A percentile compares a stretch with the other conserved stretches of the same genome.
phyloP scores from a whole-genome alignment of 192 early-diverging fungal species.

The Backusella mclennaniae region DNA sequence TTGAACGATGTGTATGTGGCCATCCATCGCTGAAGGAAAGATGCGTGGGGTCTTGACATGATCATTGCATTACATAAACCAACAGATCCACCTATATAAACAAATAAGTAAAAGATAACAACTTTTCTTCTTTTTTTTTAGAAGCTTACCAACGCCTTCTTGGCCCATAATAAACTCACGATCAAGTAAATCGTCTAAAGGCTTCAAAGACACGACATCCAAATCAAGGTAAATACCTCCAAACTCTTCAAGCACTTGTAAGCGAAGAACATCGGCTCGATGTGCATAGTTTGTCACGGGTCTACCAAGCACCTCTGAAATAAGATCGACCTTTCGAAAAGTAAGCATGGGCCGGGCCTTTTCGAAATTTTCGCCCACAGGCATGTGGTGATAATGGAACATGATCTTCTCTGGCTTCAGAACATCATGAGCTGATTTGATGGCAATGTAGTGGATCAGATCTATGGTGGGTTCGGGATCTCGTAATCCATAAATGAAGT shows the following conservation, averaged over 20 bases:
- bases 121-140: neutral
- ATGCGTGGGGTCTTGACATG: conserved; percentile 37
- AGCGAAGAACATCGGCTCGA: conserved; percentile 46
- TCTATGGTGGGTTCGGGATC: conserved; percentile 34
- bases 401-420: conserved; percentile 41
- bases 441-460: conserved; percentile 47
- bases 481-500: conserved; percentile 47
- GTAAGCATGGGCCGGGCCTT: conserved; percentile 31
- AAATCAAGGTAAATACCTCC: conserved; percentile 60
- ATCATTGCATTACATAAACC: conserved; percentile 53
- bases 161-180: conserved; percentile 49
- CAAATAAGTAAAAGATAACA: neutral
- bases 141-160: conserved; percentile 39
- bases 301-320: conserved; percentile 41
- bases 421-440: conserved; percentile 47
- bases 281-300: conserved; percentile 45
- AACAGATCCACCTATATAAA: conserved; percentile 28
- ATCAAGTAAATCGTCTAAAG: conserved; percentile 46
- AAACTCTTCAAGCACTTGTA: conserved; percentile 36
- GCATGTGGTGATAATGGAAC: conserved; percentile 46
- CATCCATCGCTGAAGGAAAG: conserved; percentile 49
- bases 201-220: conserved; percentile 45
- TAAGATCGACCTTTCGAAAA: conserved; percentile 30
- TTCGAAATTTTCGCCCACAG: conserved; percentile 39
- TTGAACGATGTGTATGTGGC: conserved; percentile 45